Evolutionary conservation across 2,329 filamentous ascomycete species (phyloP).

Genomic region (Drechslerella coelobrocha): DNA sequence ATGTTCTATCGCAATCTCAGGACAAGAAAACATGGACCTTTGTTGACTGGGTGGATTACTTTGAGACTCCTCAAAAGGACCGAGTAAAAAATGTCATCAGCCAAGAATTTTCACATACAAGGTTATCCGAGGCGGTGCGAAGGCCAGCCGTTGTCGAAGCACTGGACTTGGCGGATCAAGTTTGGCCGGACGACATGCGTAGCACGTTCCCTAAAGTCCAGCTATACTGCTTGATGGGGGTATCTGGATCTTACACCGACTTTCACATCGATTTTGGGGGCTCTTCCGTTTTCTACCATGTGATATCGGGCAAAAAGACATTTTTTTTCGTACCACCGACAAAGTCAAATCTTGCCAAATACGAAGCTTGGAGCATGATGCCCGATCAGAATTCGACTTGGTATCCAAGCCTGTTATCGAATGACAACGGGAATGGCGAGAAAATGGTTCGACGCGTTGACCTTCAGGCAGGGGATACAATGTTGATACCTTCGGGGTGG

Average conservation of each 20-base stretch:
- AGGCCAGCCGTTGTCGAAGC: slow-evolving; percentile 70
- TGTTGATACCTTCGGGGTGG: slow-evolving; percentile 75
- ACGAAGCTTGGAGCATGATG: slow-evolving; percentile 74
- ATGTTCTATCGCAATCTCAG: slow-evolving; percentile 73
- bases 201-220: slow-evolving; percentile 69
- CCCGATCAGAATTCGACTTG: slow-evolving; percentile 70
- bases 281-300: slow-evolving; percentile 74
- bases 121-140: slow-evolving; percentile 68
- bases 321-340: slow-evolving; percentile 76
- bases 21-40: slow-evolving; percentile 71
- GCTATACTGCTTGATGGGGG: slow-evolving; percentile 68
- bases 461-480: slow-evolving; percentile 71
- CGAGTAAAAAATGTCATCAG: slow-evolving; percentile 73
- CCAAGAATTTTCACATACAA: slow-evolving; percentile 71
- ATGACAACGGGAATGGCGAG: slow-evolving; percentile 38
- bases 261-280: slow-evolving; percentile 76
- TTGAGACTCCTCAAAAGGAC: slow-evolving; percentile 67
- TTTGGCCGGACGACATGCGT: slow-evolving; percentile 65
- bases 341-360: slow-evolving; percentile 72
- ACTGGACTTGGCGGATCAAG: slow-evolving; percentile 65
- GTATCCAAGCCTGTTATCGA: slow-evolving; percentile 38
- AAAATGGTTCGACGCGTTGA: slow-evolving; percentile 56
- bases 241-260: slow-evolving; percentile 74
- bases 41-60: slow-evolving; percentile 72
- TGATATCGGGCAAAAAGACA: slow-evolving; percentile 72